Evolutionary conservation across 371 early-diverging fungal species (phyloP).

Genomic region (Coemansia sp.): DNA sequence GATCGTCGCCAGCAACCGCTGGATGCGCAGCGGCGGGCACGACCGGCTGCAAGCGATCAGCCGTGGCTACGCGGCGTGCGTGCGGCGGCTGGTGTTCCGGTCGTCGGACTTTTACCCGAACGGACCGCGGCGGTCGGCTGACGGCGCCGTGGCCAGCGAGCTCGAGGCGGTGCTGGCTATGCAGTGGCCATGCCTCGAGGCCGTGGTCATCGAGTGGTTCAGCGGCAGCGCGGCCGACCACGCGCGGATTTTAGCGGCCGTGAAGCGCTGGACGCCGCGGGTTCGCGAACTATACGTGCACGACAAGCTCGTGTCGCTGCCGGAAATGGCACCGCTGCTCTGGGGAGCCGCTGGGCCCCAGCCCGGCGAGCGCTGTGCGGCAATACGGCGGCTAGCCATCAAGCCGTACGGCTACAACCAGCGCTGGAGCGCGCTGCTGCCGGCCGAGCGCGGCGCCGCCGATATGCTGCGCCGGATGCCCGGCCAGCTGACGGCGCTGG

Average conservation of each 20-base stretch:
- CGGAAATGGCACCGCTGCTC: constrained; percentile 9
- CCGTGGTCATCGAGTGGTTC: constrained; percentile 44
- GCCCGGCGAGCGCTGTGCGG: not conserved
- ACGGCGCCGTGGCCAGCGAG: constrained; percentile 10
- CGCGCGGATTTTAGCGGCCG: constrained; percentile 18
- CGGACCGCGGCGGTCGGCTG: constrained; percentile 13
- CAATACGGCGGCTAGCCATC: constrained; percentile 27
- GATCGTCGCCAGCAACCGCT: constrained; percentile 44
- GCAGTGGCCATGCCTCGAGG: constrained; percentile 35
- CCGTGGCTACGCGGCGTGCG: constrained; percentile 7
- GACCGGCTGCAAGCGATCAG: constrained; percentile 19
- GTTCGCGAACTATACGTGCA: constrained; percentile 30
- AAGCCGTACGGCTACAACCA: constrained; percentile 45
- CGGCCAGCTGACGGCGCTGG: constrained; percentile 27
- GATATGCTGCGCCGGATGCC: constrained; percentile 19
- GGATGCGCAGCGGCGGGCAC: constrained; percentile 27
- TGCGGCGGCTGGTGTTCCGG: constrained; percentile 45
- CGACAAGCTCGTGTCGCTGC: constrained; percentile 29
- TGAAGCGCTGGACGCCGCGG: constrained; percentile 22
- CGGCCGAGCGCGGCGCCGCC: constrained; percentile 33
- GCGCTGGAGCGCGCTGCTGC: constrained; percentile 36
- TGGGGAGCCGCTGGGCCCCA: not conserved
- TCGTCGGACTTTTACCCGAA: constrained; percentile 21
- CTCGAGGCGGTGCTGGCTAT: constrained; percentile 37
- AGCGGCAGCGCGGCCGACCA: constrained; percentile 23